These are phyloP conservation scores for Candida mattraensis DNA, from an alignment of 805 yeast genomes.

Conservation along the genomic window DNA sequence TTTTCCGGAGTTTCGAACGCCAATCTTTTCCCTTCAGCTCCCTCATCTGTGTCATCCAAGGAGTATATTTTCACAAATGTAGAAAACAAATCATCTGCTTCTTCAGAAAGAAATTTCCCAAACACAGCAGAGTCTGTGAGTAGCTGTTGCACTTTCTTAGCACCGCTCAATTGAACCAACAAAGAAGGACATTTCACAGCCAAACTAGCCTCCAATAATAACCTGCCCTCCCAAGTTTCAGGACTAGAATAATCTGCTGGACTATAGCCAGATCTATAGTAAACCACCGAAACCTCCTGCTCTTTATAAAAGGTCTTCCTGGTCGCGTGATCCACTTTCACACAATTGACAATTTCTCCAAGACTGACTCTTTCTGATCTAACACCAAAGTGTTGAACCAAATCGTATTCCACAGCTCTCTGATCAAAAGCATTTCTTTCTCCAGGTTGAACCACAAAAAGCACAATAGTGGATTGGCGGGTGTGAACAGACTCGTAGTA, in stretches of 20 bases:
- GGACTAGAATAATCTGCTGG: constrained; percentile 74
- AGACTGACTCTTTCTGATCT: constrained; percentile 67
- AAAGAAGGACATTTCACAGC: constrained; percentile 93
- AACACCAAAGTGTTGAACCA: constrained; percentile 56
- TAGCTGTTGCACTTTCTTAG: constrained; percentile 91
- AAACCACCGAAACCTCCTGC: constrained; percentile 82
- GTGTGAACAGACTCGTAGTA: constrained; percentile 44
- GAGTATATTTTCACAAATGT: constrained; percentile 92
- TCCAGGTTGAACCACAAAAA: constrained; percentile 78
- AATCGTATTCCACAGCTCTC: constrained; percentile 71
- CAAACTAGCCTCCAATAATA: constrained; percentile 63
- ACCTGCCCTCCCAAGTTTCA: constrained; percentile 76
- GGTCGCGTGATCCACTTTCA: constrained; percentile 44
- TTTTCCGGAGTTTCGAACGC: constrained; percentile 68
- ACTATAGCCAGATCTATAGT: constrained; percentile 86
- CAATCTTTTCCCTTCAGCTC: constrained; percentile 58
- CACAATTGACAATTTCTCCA: constrained; percentile 49
- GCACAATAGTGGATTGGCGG: constrained; percentile 49
- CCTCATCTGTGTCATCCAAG: constrained; percentile 67
- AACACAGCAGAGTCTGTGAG: constrained; percentile 59
- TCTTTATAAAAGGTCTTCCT: constrained; percentile 53
- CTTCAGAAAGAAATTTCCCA: constrained; percentile 40
- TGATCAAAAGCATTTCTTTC: constrained; percentile 94
- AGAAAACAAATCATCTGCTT: constrained; percentile 35
- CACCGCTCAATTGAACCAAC: constrained; percentile 86